These are phyloP conservation scores for Diplodia mutila DNA, from an alignment of 2,329 filamentous ascomycete species.

Conservation along the genomic window DNA sequence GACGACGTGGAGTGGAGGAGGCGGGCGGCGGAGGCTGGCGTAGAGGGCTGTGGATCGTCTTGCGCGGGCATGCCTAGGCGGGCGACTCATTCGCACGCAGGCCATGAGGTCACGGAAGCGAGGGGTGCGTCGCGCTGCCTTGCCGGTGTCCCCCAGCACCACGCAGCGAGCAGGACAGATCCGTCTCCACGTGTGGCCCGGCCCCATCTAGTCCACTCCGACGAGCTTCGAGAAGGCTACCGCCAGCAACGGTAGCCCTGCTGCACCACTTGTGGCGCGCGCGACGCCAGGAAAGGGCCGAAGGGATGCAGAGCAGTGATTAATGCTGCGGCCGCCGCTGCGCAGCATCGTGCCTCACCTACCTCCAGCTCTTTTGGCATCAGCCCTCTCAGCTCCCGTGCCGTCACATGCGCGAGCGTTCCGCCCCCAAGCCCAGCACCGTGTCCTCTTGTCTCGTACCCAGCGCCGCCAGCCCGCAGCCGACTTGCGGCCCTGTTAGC, in stretches of 20 bases:
- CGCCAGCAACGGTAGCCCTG: not conserved
- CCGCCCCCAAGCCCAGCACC: conserved; percentile 1
- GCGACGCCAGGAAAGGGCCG: not conserved
- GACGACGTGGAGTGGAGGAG: not conserved
- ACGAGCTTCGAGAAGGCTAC: not conserved
- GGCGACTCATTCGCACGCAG: not conserved
- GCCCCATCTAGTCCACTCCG: not conserved
- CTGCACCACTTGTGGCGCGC: not conserved
- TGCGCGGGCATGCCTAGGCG: not conserved
- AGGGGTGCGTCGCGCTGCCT: not conserved
- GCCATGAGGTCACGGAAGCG: not conserved
- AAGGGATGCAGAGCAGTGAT: not conserved
- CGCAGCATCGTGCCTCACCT: not conserved
- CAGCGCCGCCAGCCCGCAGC: not conserved
- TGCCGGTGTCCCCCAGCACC: not conserved
- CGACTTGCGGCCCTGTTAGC: not conserved
- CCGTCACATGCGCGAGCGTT: conserved; percentile 6
- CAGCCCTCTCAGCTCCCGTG: not conserved
- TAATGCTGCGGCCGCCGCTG: not conserved
- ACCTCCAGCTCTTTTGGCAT: not conserved
- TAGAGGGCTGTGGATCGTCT: not conserved
- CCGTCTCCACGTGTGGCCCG: not conserved
- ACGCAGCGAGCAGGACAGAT: not conserved
- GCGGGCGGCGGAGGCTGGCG: not conserved
- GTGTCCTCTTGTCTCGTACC: not conserved